These are phyloP conservation scores for Tetradesmus obliquus DNA, from an alignment of 139 green algal species.

Conservation along the genomic window DNA sequence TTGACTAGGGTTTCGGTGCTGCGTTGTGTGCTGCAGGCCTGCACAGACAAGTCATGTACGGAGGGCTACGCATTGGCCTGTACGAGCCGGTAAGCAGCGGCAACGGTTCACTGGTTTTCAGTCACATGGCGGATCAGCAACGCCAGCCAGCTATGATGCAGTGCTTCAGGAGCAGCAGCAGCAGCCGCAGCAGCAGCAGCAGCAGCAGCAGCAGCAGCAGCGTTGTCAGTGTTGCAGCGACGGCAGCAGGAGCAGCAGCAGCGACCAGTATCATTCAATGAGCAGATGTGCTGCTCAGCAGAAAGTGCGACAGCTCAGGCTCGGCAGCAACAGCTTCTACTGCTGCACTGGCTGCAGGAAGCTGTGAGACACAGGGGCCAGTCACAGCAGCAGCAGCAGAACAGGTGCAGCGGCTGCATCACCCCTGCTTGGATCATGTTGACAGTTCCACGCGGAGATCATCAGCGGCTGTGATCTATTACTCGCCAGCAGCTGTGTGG, in stretches of 20 bases:
- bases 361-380: background rate
- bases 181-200: background rate
- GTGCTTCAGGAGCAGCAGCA: background rate
- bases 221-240: background rate
- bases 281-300: no score
- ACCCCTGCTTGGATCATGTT: no score
- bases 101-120: background rate
- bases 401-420: background rate
- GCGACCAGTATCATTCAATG: no score
- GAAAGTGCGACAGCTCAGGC: no score
- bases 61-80: constrained; percentile 96
- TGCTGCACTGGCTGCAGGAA: no score
- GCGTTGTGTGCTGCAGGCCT: constrained; percentile 69
- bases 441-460: no score
- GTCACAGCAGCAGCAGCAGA: background rate
- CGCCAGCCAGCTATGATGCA: background rate
- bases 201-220: background rate
- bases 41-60: constrained; percentile 96
- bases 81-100: constrained; percentile 92
- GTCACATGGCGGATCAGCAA: background rate
- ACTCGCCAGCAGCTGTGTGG: no score
- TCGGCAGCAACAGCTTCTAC: background rate
- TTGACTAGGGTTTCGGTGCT: background rate
- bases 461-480: no score
- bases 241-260: background rate